Conservation (phyloP, 768 basidiomycete species). For the Pleurotus platypus region DNA sequence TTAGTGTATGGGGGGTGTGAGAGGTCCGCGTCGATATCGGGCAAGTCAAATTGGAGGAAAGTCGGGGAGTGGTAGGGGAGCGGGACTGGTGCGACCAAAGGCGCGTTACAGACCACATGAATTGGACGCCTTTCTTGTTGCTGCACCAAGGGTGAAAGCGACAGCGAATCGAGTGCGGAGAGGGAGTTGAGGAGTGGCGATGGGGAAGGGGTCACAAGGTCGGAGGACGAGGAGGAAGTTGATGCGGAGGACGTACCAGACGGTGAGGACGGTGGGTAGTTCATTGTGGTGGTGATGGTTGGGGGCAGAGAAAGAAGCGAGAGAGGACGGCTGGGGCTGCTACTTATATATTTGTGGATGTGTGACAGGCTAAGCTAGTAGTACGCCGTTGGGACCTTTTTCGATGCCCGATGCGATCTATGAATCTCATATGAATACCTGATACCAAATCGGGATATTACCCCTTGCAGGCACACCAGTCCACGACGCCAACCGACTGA, state of each 20-base stretch:
- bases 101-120: conserved; percentile 61
- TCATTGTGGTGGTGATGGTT: conserved; percentile 18
- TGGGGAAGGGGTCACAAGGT: conserved; percentile 9
- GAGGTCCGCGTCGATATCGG: conserved; percentile 66
- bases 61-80: conserved; percentile 69
- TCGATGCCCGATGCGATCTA: conserved; percentile 1
- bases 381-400: neutral
- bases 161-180: conserved; percentile 16
- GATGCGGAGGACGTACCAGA: conserved; percentile 16
- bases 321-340: conserved; percentile 2
- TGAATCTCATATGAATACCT: neutral
- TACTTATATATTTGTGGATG: conserved; percentile 28
- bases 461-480: neutral
- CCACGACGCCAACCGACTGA: too few species aligned
- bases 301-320: conserved; percentile 12
- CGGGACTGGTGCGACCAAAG: conserved; percentile 65
- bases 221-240: conserved; percentile 14
- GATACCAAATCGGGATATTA: neutral
- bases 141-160: conserved; percentile 15
- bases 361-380: conserved; percentile 12
- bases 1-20: conserved; percentile 62
- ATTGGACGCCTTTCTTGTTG: conserved; percentile 16
- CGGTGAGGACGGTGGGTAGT: conserved; percentile 14
- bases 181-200: conserved; percentile 12
- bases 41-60: conserved; percentile 64